Evolutionary conservation across 345 rosid species (phyloP).

Genomic region (Camelina sativa): DNA sequence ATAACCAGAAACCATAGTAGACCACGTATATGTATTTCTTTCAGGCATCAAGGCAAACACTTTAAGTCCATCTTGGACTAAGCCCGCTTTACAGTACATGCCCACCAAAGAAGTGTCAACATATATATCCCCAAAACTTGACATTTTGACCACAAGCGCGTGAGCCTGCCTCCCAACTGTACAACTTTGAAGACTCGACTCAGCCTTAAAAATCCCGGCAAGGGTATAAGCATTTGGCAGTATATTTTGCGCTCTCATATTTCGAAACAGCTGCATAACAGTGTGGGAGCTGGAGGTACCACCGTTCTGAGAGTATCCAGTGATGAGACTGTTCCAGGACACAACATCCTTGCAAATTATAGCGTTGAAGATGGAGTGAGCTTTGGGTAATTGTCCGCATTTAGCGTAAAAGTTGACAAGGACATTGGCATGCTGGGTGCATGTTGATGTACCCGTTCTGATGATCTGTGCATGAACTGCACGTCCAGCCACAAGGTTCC

Average conservation of each 20-base stretch:
- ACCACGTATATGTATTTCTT: slow-evolving; percentile 66
- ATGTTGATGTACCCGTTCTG: slow-evolving; percentile 46
- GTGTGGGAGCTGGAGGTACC: slow-evolving; percentile 49
- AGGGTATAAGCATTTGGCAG: slow-evolving; percentile 82
- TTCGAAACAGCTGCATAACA: slow-evolving; percentile 62
- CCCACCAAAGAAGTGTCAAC: slow-evolving; percentile 78
- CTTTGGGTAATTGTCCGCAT: slow-evolving; percentile 57
- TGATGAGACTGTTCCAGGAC: slow-evolving; percentile 87
- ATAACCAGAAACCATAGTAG: slow-evolving; percentile 78
- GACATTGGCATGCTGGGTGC: slow-evolving; percentile 59
- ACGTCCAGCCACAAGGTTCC: slow-evolving; percentile 55
- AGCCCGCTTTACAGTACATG: slow-evolving; percentile 67
- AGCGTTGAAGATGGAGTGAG: slow-evolving; percentile 59
- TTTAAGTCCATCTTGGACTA: slow-evolving; percentile 58
- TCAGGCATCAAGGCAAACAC: slow-evolving; percentile 69
- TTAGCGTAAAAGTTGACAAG: slow-evolving; percentile 77
- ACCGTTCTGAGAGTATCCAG: slow-evolving; percentile 68
- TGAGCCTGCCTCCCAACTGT: slow-evolving; percentile 69
- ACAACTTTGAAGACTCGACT: slow-evolving; percentile 48
- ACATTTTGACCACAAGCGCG: slow-evolving; percentile 58
- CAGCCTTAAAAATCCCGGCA: slow-evolving; percentile 71
- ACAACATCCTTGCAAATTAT: slow-evolving; percentile 63
- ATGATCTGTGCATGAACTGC: slow-evolving; percentile 67
- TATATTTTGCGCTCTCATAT: slow-evolving; percentile 65
- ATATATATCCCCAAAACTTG: slow-evolving; percentile 67